A percentile compares a stretch with the other conserved stretches of the same genome.
These are phyloP conservation scores for Aspergillus sp. DNA, from an alignment of 2,329 filamentous ascomycete species.

Conservation along the genomic window DNA sequence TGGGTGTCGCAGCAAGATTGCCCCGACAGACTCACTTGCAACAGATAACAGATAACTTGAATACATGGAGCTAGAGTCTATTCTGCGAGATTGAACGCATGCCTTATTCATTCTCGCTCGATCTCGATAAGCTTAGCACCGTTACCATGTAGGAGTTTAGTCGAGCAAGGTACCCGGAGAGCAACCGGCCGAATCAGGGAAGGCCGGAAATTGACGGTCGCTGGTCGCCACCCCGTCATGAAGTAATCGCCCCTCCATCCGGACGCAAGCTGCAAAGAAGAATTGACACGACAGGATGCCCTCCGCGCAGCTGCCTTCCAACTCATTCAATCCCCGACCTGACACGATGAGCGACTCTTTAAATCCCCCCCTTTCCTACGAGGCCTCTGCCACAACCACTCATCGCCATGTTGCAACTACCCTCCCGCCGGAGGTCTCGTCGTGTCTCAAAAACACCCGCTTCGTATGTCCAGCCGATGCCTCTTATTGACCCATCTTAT, in stretches of 20 bases:
- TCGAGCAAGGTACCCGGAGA: neutral
- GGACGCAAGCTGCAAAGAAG: neutral
- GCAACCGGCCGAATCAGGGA: neutral
- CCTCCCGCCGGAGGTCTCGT: constrained; percentile 80
- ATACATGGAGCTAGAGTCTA: neutral
- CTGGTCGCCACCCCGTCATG: constrained; percentile 1
- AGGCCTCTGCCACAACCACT: constrained; percentile 71
- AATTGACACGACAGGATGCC: neutral
- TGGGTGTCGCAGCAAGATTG: neutral
- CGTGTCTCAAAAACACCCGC: constrained; percentile 89
- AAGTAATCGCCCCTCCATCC: constrained; percentile 7
- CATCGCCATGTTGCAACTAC: constrained; percentile 67
- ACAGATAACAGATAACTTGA: neutral
- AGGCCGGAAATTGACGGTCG: neutral
- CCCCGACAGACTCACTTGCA: neutral
- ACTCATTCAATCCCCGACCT: neutral
- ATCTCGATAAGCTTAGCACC: neutral
- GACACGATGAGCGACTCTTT: constrained; percentile 46
- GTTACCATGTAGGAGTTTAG: neutral
- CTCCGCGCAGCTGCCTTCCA: neutral
- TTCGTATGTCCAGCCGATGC: constrained; percentile 63
- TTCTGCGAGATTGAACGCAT: neutral
- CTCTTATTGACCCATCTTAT: constrained; percentile 15
- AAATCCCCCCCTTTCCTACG: constrained; percentile 71
- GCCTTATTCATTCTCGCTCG: too few relatives aligned